Evolutionary conservation across 495 filamentous ascomycete species (phyloP).

Genomic region (Penicillium desertorum): DNA sequence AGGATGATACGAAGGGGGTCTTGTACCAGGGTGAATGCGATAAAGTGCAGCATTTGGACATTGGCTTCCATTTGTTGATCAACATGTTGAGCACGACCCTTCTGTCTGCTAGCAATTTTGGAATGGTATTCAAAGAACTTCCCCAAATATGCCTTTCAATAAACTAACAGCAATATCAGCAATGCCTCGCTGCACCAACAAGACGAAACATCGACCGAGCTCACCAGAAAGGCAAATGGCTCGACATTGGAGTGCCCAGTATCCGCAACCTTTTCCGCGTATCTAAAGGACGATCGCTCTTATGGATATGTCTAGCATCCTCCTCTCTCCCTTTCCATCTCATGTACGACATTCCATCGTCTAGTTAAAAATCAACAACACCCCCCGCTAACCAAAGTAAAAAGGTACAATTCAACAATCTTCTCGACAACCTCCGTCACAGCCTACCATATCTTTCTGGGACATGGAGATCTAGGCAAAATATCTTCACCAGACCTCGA

Average conservation of each 20-base stretch:
- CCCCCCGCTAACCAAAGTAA: no score
- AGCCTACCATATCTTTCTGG: not conserved
- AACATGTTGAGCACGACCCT: slow-evolving; percentile 3
- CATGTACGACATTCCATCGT: not conserved
- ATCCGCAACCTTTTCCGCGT: slow-evolving; percentile 4
- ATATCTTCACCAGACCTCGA: no score
- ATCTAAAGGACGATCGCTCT: not conserved
- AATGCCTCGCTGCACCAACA: slow-evolving; percentile 11
- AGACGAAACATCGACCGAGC: not conserved
- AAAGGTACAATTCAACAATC: not conserved
- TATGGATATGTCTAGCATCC: not conserved
- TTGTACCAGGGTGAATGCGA: slow-evolving; percentile 5
- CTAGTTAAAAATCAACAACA: not conserved
- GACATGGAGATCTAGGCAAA: not conserved
- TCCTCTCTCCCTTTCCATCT: not conserved
- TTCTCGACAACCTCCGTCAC: not conserved
- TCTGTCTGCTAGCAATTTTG: slow-evolving; percentile 10
- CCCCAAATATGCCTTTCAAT: not conserved
- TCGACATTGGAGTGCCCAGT: slow-evolving; percentile 8
- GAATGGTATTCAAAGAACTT: not conserved
- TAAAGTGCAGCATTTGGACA: not conserved
- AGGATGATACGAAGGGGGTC: not conserved
- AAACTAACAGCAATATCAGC: not conserved
- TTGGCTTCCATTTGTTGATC: slow-evolving; percentile 4
- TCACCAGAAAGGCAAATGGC: not conserved